Conservation (phyloP, 345 rosid species). For the Dipteronia sinensis region DNA sequence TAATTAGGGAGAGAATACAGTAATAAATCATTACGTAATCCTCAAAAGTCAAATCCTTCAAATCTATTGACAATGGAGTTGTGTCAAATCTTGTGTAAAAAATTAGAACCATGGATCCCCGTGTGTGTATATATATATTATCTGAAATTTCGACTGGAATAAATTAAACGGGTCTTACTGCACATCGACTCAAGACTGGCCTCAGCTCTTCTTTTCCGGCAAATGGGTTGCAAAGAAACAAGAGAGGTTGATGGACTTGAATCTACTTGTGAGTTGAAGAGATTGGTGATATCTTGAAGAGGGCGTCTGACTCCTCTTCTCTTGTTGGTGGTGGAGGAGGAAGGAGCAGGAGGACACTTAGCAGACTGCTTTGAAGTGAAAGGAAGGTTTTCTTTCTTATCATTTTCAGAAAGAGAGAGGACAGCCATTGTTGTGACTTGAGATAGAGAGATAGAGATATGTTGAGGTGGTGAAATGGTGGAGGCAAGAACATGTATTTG, state of each 20-base stretch:
- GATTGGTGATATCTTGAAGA: constrained; percentile 40
- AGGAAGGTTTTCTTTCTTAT: constrained; percentile 41
- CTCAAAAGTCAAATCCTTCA: too few relatives aligned
- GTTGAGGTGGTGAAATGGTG: not conserved
- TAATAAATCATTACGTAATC: too few relatives aligned
- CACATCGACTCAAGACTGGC: not conserved
- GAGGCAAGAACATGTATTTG: constrained; percentile 13
- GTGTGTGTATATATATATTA: too few relatives aligned
- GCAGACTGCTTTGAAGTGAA: constrained; percentile 20
- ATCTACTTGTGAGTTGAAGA: constrained; percentile 11
- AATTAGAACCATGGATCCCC: too few relatives aligned
- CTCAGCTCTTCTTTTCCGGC: constrained; percentile 25
- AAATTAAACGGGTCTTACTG: constrained; percentile 24
- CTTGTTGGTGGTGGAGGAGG: not conserved
- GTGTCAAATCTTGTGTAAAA: too few relatives aligned
- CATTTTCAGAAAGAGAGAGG: constrained; percentile 16
- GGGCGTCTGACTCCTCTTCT: constrained; percentile 30
- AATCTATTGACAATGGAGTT: too few relatives aligned
- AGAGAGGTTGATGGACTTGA: not conserved
- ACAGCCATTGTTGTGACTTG: constrained; percentile 25
- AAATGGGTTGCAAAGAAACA: too few relatives aligned
- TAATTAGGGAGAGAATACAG: too few relatives aligned
- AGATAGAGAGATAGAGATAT: not conserved
- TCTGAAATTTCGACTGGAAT: not conserved
- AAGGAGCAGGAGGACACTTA: constrained; percentile 4